Evolutionary conservation across 225 moss, liverwort and hornwort genomes (phyloP).

Genomic region (Lunularia cruciata): DNA sequence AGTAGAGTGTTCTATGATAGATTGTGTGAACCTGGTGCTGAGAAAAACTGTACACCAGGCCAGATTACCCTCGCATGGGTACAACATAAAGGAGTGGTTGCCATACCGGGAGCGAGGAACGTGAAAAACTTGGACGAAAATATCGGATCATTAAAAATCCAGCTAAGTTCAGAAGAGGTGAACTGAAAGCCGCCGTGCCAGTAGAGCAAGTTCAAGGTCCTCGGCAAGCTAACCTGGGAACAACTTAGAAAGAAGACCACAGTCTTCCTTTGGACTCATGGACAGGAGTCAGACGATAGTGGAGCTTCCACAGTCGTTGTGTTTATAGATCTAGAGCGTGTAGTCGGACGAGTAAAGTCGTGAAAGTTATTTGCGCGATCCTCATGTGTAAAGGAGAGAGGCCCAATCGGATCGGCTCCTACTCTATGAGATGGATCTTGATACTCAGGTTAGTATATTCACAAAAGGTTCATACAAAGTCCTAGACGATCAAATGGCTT

Average conservation of each 20-base stretch:
- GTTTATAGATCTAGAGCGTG: too few relatives aligned
- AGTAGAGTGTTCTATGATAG: conserved; percentile 24
- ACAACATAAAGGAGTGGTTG: conserved; percentile 28
- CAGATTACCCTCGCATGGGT: conserved; percentile 21
- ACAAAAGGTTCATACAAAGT: too few relatives aligned
- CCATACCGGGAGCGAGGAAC: conserved; percentile 38
- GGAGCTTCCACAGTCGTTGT: too few relatives aligned
- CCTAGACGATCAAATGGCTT: too few relatives aligned
- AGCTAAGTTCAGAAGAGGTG: conserved; percentile 17
- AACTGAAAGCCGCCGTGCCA: conserved; percentile 27
- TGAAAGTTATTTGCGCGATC: too few relatives aligned
- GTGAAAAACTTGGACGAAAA: conserved; percentile 33
- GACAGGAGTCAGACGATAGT: not conserved
- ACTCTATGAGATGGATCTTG: too few relatives aligned
- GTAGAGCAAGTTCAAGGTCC: conserved; percentile 15
- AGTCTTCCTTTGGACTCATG: conserved; percentile 24
- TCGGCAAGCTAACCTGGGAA: not conserved
- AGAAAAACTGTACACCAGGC: conserved; percentile 27
- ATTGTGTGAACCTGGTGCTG: conserved; percentile 2
- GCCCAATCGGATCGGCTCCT: too few relatives aligned
- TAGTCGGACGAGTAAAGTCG: too few relatives aligned
- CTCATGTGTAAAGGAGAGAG: too few relatives aligned
- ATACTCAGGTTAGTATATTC: too few relatives aligned
- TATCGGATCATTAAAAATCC: conserved; percentile 21
- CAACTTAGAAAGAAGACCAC: not conserved